These are phyloP conservation scores for Hyphodiscus sp. DNA, from an alignment of 2,329 filamentous ascomycete species.

Conservation along the genomic window DNA sequence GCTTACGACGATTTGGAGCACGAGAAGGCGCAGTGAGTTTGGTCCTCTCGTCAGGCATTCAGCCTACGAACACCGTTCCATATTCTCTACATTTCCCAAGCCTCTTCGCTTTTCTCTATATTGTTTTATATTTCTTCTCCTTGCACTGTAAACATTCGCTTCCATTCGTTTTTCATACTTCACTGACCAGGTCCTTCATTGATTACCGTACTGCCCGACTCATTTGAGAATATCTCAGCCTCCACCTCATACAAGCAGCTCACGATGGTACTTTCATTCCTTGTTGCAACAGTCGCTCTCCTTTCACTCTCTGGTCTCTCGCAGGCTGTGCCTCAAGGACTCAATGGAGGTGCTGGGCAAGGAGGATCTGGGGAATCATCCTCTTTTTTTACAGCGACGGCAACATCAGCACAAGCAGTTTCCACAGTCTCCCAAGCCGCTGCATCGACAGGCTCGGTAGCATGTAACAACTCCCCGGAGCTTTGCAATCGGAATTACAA, in stretches of 20 bases:
- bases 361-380: slow-evolving; percentile 4
- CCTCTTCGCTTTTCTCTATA: background rate
- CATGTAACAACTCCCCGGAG: slow-evolving; percentile 74
- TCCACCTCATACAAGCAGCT: background rate
- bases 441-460: slow-evolving; percentile 20
- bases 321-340: slow-evolving; percentile 19
- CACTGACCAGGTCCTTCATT: background rate
- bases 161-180: background rate
- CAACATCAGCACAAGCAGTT: slow-evolving; percentile 2
- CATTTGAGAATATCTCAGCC: background rate
- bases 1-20: background rate
- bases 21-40: background rate
- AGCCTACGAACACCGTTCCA: background rate
- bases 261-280: slow-evolving; percentile 16
- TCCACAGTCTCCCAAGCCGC: slow-evolving; percentile 14
- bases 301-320: slow-evolving; percentile 18
- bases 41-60: background rate
- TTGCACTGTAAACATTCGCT: background rate
- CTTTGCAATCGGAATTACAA: slow-evolving; percentile 68
- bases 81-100: background rate
- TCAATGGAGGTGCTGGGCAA: slow-evolving; percentile 5
- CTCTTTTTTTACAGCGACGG: slow-evolving; percentile 1
- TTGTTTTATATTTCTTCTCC: background rate
- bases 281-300: slow-evolving; percentile 18
- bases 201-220: background rate